Percentiles rank a stretch among this genome's conserved stretches.
phyloP scores from a whole-genome alignment of 176 grass and related monocot species.

The Aegilops umbellulata region DNA sequence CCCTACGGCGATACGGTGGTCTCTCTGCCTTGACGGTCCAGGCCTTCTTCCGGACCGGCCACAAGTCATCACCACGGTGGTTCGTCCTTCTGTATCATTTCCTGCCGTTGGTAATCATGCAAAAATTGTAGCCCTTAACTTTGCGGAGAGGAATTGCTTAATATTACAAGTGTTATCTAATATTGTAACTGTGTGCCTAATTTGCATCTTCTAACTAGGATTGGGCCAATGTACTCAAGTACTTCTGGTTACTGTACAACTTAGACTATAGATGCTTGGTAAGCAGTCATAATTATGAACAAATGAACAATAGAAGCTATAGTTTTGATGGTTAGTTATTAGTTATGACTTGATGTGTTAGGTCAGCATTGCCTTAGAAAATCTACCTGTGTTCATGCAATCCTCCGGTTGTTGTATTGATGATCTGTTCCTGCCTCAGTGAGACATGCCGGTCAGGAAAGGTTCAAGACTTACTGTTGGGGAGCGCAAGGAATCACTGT shows the following conservation, averaged over 20 bases:
- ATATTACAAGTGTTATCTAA: neutral
- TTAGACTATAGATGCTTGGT: neutral
- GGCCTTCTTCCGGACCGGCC: too few relatives aligned
- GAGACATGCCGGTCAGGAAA: conserved; percentile 89
- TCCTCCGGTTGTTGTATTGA: conserved; percentile 23
- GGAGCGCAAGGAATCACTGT: conserved; percentile 97
- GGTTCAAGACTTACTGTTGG: conserved; percentile 92
- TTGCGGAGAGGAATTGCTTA: neutral
- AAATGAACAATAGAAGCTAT: neutral
- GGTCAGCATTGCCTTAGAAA: neutral
- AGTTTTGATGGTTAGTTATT: conserved; percentile 10
- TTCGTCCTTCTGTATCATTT: too few relatives aligned
- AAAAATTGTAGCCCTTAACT: neutral
- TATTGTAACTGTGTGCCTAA: neutral
- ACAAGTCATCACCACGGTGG: too few relatives aligned
- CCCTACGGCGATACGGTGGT: too few relatives aligned
- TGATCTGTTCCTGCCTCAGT: conserved; percentile 44
- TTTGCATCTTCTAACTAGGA: neutral
- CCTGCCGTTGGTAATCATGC: neutral
- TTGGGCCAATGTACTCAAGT: neutral
- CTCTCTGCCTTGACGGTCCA: too few relatives aligned
- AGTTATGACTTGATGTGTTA: conserved; percentile 5
- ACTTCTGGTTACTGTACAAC: neutral
- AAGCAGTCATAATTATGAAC: neutral
- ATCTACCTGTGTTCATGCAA: conserved; percentile 13